phyloP scores from a whole-genome alignment of 2,329 filamentous ascomycete species.

The Ploettnerulaceae sp. region DNA sequence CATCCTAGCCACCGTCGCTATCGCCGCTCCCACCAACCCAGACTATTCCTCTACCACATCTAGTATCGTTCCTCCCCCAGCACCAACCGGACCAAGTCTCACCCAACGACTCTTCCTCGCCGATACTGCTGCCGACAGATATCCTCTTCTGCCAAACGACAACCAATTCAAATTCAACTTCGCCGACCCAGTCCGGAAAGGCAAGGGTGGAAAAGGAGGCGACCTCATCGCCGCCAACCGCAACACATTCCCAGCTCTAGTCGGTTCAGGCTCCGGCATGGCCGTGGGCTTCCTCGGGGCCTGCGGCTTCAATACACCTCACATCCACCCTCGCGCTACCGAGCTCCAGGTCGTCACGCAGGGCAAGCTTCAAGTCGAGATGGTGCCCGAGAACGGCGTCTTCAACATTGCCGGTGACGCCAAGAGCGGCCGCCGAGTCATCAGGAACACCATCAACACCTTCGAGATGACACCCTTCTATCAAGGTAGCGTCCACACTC shows the following conservation, averaged over 20 bases:
- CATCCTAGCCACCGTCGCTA: constrained; percentile 39
- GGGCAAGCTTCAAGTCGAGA: constrained; percentile 46
- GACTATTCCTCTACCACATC: constrained; percentile 23
- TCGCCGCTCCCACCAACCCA: constrained; percentile 23
- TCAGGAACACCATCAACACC: constrained; percentile 38
- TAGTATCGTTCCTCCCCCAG: constrained; percentile 8
- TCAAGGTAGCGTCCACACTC: constrained; percentile 49
- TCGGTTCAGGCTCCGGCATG: constrained; percentile 47
- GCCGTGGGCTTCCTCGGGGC: constrained; percentile 47
- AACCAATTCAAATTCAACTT: constrained; percentile 48
- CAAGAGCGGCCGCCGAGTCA: constrained; percentile 37
- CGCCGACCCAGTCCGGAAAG: constrained; percentile 26
- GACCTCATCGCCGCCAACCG: constrained; percentile 49
- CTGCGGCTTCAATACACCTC: constrained; percentile 54
- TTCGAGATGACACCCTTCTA: constrained; percentile 51
- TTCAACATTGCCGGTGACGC: constrained; percentile 30
- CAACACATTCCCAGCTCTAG: constrained; percentile 52
- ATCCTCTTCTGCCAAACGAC: constrained; percentile 40
- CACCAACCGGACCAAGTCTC: constrained; percentile 16
- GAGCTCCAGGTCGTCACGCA: constrained; percentile 49
- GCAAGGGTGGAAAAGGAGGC: constrained; percentile 41
- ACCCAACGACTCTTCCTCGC: constrained; percentile 27
- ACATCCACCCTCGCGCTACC: constrained; percentile 49
- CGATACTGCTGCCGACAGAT: constrained; percentile 41
- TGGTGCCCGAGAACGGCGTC: constrained; percentile 50